A percentile compares a stretch with the other conserved stretches of the same genome.
Evolutionary conservation across 768 basidiomycete species (phyloP).

Genomic region (Fomitopsis serialis): DNA sequence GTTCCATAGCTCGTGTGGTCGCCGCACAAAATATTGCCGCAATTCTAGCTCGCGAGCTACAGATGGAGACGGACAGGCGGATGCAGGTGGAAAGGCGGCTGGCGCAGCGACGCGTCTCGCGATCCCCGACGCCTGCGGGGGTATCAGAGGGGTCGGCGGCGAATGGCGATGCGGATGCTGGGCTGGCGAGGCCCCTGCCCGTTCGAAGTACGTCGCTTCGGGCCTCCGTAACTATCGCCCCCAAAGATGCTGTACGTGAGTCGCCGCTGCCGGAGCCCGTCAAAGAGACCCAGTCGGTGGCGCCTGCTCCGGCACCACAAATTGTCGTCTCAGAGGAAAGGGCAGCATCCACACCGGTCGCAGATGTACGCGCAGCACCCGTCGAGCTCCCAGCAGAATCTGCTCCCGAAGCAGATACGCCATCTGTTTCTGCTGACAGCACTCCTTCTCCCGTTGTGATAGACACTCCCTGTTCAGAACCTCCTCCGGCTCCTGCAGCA

Average conservation of each 20-base stretch:
- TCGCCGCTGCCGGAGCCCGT: background rate
- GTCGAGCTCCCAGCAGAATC: background rate
- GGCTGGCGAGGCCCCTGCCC: background rate
- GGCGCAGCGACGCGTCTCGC: background rate
- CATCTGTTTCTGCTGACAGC: background rate
- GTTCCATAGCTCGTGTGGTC: slow-evolving; percentile 47
- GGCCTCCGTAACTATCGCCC: background rate
- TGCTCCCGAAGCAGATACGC: background rate
- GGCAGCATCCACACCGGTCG: background rate
- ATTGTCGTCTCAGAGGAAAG: background rate
- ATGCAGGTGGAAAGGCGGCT: slow-evolving; percentile 36
- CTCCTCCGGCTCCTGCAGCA: background rate
- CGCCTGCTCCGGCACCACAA: background rate
- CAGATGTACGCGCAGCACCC: background rate
- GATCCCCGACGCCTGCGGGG: too few relatives aligned
- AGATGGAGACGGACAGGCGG: slow-evolving; percentile 47
- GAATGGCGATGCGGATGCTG: background rate
- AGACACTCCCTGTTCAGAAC: too few relatives aligned
- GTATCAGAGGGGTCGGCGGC: too few relatives aligned
- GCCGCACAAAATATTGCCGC: slow-evolving; percentile 45
- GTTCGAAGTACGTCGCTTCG: background rate
- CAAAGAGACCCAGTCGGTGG: background rate
- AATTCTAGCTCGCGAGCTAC: slow-evolving; percentile 51
- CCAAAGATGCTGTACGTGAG: background rate
- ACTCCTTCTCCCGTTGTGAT: too few relatives aligned